Evolutionary conservation across 2,329 filamentous ascomycete genomes (phyloP), one percentile per base, ranked within the genome.

Genomic region (Falciphora oryzae): DNA sequence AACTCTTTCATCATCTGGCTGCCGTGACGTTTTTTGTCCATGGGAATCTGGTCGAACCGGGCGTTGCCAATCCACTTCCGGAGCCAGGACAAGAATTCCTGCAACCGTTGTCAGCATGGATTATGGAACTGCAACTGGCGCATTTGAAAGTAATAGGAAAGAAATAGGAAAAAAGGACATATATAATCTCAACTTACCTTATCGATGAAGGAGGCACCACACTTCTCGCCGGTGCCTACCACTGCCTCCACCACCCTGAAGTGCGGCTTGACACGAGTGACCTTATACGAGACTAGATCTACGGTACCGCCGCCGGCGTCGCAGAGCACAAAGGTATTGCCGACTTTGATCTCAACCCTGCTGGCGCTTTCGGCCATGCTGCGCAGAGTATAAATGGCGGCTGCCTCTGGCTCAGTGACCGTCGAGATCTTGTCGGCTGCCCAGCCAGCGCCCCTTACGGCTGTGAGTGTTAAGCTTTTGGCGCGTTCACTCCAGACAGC

Each of bases 281-380:
- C 77, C 64, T 79, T 78, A 66, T 85, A 85, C 7, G 80, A 81
- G 65, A 85, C 83, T 25, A 85, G 73, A 69, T 85, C 83, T 1
- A 69, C 70, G 0, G 74, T 75, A 1, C 72, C 73, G 22, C 74
- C 74, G 28, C 73, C 74, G 32, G 71, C 69, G 60, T 75, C 73
- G 35, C 67, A 69, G 6, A 74, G 66, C 2, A 74, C 69, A 31
- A 73, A 72, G 2, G 53, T 68, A 29, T 72, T 68, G 13, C 65
- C 69, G 0, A 56, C 32, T 65, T 65, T 38, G 1, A 63, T 57
- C 63, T 2, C 38, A 29, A 59, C 44, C 16, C 75, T 73, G 0
- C 70, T 66, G 25, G 57, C 28, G 25, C 57, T 29, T 25, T 58
- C 57, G 25, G 22, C 16, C 57, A 58, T 58, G 25, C 57, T 8